These are phyloP conservation scores for Herpotrichia juniperi DNA, from an alignment of 2,329 filamentous ascomycete species.

Conservation along the genomic window DNA sequence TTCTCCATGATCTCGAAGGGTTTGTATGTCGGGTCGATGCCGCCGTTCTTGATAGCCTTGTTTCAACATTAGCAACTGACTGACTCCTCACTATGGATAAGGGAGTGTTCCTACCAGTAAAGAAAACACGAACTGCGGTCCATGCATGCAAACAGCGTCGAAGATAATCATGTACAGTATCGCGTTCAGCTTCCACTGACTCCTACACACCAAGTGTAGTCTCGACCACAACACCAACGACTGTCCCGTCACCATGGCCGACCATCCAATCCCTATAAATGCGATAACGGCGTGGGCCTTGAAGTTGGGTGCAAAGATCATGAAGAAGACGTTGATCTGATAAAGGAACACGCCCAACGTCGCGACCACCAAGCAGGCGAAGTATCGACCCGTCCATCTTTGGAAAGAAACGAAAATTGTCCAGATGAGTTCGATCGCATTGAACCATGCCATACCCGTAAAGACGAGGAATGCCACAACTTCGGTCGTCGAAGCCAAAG, in stretches of 20 bases:
- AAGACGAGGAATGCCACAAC: conserved; percentile 5
- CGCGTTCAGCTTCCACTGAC: conserved; percentile 51
- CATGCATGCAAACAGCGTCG: conserved; percentile 40
- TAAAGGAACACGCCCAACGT: conserved; percentile 7
- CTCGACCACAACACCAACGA: conserved; percentile 64
- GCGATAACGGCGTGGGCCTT: conserved; percentile 28
- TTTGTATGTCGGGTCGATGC: conserved; percentile 21
- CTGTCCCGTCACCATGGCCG: conserved; percentile 64
- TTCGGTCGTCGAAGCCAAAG: conserved; percentile 5
- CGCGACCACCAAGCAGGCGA: conserved; percentile 9
- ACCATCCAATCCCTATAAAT: conserved; percentile 57
- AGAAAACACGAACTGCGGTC: conserved; percentile 51
- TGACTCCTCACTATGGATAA: conserved; percentile 52
- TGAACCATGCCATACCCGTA: conserved; percentile 6
- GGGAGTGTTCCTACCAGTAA: conserved; percentile 53
- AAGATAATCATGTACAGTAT: conserved; percentile 61
- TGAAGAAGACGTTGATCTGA: conserved; percentile 8
- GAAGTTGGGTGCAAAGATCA: background rate
- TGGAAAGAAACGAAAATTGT: conserved; percentile 8
- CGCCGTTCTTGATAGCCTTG: conserved; percentile 29
- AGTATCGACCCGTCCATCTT: conserved; percentile 10
- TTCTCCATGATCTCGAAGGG: conserved; percentile 28
- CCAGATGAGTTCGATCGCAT: conserved; percentile 2
- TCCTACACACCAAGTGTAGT: conserved; percentile 60
- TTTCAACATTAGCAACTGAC: conserved; percentile 45